phyloP scores from a whole-genome alignment of 2,329 filamentous ascomycete species.

The Diaporthe eres region DNA sequence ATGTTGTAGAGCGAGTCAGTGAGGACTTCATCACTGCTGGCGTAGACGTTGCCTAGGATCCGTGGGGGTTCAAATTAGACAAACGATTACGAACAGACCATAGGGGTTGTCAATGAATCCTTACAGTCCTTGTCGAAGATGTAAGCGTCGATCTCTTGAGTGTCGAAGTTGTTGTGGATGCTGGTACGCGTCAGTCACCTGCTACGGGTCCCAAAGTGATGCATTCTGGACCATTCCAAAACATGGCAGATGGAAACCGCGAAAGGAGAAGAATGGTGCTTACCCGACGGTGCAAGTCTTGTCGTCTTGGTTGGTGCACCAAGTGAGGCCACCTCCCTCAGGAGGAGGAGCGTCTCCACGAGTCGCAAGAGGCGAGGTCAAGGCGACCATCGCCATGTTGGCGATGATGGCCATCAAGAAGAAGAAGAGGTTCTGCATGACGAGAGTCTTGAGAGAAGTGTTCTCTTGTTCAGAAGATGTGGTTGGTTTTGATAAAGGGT shows the following conservation, averaged over 20 bases:
- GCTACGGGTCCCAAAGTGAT: too few relatives aligned
- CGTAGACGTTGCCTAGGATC: slow-evolving; percentile 3
- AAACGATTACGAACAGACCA: not conserved
- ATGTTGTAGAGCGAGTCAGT: slow-evolving; percentile 51
- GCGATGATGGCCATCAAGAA: not conserved
- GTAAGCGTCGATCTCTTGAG: slow-evolving; percentile 7
- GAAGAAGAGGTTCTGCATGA: slow-evolving; percentile 7
- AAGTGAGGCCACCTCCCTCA: not conserved
- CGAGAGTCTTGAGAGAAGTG: not conserved
- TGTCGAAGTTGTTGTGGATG: slow-evolving; percentile 29
- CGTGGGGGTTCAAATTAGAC: not conserved
- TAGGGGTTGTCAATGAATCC: not conserved
- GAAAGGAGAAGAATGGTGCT: not conserved
- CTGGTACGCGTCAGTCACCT: not conserved
- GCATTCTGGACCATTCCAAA: too few relatives aligned
- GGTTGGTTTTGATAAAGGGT: not conserved
- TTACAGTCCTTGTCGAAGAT: slow-evolving; percentile 34
- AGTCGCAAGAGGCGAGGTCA: not conserved
- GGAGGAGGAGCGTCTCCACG: slow-evolving; percentile 19
- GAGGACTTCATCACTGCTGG: slow-evolving; percentile 53
- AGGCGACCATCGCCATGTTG: not conserved
- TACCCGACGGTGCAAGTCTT: slow-evolving; percentile 3
- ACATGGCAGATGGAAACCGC: too few relatives aligned
- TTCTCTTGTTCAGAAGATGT: not conserved
- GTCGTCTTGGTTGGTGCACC: not conserved